These are phyloP conservation scores for Lagenidium sp. DNA, from an alignment of 352 stramenopile genomes.

Conservation along the genomic window DNA sequence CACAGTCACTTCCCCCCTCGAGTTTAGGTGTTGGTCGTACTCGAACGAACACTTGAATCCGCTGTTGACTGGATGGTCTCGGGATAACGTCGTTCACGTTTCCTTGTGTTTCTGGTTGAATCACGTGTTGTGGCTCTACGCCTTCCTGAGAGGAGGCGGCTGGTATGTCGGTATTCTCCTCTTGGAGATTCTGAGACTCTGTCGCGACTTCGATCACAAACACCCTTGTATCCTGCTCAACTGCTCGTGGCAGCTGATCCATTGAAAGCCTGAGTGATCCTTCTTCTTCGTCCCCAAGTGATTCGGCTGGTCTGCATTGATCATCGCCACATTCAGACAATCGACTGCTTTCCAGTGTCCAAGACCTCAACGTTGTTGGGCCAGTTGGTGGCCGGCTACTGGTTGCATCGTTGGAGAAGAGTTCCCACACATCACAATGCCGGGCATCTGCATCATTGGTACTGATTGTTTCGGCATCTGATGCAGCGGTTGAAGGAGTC, in stretches of 20 bases:
- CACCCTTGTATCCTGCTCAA: too few relatives aligned
- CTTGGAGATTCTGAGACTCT: not conserved
- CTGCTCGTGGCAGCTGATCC: not conserved
- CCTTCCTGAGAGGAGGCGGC: conserved; percentile 1
- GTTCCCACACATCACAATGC: conserved; percentile 15
- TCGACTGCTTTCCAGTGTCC: too few relatives aligned
- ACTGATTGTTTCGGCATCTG: conserved; percentile 8
- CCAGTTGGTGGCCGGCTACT: conserved; percentile 2
- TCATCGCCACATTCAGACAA: too few relatives aligned
- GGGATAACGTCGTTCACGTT: too few relatives aligned
- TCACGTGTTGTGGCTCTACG: too few relatives aligned
- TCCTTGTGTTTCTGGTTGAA: too few relatives aligned
- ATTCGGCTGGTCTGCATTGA: too few relatives aligned
- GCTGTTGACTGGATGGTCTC: too few relatives aligned
- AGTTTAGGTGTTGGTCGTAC: conserved; percentile 29
- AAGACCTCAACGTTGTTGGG: not conserved
- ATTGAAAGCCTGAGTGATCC: too few relatives aligned
- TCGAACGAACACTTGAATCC: conserved; percentile 65
- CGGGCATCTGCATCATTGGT: conserved; percentile 14
- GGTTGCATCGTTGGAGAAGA: conserved; percentile 10
- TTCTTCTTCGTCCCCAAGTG: too few relatives aligned
- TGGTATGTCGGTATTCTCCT: not conserved
- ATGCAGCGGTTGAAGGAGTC: conserved; percentile 8
- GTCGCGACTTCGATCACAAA: too few relatives aligned
- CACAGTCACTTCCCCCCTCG: conserved; percentile 17